A percentile compares a stretch with the other conserved stretches of the same genome.
Conservation (phyloP, 2,329 filamentous ascomycete species). For the Colletotrichum phormii region DNA sequence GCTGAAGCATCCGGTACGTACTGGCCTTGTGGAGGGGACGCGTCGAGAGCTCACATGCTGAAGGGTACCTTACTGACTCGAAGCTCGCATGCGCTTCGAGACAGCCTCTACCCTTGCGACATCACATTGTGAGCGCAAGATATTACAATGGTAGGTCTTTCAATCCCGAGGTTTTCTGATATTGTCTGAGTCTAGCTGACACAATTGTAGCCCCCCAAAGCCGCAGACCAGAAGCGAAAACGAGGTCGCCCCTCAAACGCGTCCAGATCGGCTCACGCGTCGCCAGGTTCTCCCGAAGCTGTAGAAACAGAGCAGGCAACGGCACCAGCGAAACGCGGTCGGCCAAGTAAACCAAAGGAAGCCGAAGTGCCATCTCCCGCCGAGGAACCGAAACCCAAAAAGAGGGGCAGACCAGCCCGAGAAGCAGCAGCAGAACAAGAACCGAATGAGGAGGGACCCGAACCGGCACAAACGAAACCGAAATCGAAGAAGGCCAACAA, state of each 20-base stretch:
- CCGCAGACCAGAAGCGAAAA: conserved; percentile 53
- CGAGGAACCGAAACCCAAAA: conserved; percentile 13
- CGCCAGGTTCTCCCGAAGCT: conserved; percentile 42
- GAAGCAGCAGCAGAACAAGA: conserved; percentile 10
- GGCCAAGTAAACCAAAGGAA: conserved; percentile 36
- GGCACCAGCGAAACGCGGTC: conserved; percentile 44
- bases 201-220: conserved; percentile 22
- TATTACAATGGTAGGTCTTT: conserved; percentile 20
- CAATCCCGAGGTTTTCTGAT: not conserved
- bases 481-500: not conserved
- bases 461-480: conserved; percentile 8
- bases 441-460: not conserved
- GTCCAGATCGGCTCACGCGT: conserved; percentile 45
- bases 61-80: not conserved
- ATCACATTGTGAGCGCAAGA: not conserved
- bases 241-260: conserved; percentile 56
- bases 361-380: not conserved
- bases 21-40: conserved; percentile 2
- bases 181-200: not conserved
- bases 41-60: conserved; percentile 11
- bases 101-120: not conserved
- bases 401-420: conserved; percentile 22
- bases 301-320: conserved; percentile 37
- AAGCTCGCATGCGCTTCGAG: not conserved
- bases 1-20: conserved; percentile 2